Conservation (phyloP, 768 basidiomycete species). For the Kwoniella shandongensis region DNA sequence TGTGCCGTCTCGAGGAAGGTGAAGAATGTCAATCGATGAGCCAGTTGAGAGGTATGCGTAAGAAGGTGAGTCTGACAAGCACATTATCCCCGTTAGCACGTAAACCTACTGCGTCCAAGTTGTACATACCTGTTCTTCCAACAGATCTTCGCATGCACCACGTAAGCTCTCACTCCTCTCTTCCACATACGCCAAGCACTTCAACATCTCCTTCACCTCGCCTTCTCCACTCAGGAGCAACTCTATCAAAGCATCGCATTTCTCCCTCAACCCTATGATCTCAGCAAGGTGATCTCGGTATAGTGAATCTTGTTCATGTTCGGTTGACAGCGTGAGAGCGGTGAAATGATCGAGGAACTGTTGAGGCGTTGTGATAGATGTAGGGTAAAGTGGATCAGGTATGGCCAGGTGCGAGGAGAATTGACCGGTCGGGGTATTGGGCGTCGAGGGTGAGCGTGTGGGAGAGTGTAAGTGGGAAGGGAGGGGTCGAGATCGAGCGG, state of each 20-base stretch:
- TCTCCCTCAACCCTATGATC: constrained; percentile 71
- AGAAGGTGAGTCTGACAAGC: constrained; percentile 68
- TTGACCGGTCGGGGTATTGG: constrained; percentile 19
- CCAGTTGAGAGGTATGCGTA: constrained; percentile 78
- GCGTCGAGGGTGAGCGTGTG: constrained; percentile 21
- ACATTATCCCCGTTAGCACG: too few relatives aligned
- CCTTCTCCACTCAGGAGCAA: constrained; percentile 70
- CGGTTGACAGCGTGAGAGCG: constrained; percentile 81
- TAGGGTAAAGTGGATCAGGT: constrained; percentile 32
- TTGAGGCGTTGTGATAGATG: constrained; percentile 74
- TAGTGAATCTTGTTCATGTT: constrained; percentile 89
- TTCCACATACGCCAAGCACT: constrained; percentile 82
- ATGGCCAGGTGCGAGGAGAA: constrained; percentile 9
- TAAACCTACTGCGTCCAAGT: too few relatives aligned
- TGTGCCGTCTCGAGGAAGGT: constrained; percentile 90
- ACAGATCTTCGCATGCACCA: constrained; percentile 81
- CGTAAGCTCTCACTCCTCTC: constrained; percentile 88
- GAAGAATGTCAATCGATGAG: constrained; percentile 81
- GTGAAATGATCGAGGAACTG: constrained; percentile 98
- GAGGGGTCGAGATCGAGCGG: constrained; percentile 8
- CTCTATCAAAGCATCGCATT: constrained; percentile 72
- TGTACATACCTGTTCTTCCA: constrained; percentile 76
- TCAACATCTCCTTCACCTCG: constrained; percentile 77
- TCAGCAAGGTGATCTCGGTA: constrained; percentile 80
- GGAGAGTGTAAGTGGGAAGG: constrained; percentile 11